phyloP scores from a whole-genome alignment of 2,329 filamentous ascomycete genomes.

The Cladosporium sp. region DNA sequence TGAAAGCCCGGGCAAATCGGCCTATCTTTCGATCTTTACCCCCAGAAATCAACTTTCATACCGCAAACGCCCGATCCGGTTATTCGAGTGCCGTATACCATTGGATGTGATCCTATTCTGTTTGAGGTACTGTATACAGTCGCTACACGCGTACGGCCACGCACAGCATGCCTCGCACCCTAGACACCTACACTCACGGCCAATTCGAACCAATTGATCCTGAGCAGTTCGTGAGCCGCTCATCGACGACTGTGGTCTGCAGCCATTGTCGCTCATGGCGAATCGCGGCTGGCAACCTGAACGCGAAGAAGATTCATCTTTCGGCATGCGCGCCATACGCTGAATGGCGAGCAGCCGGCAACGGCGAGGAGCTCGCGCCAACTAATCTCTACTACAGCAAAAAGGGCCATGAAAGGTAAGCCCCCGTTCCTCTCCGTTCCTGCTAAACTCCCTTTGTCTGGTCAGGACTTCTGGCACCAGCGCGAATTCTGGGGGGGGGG shows the following conservation, averaged over 20 bases:
- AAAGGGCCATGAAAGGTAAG: constrained; percentile 13
- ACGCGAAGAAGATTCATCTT: constrained; percentile 28
- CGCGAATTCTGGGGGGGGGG: too few relatives aligned
- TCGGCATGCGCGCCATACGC: constrained; percentile 27
- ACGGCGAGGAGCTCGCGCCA: constrained; percentile 29
- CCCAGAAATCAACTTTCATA: too few relatives aligned
- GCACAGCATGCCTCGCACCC: constrained; percentile 20
- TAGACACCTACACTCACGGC: constrained; percentile 25
- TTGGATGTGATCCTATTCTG: too few relatives aligned
- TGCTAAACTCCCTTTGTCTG: not conserved
- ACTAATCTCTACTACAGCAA: not conserved
- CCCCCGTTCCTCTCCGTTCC: not conserved
- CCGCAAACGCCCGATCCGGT: too few relatives aligned
- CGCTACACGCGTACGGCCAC: too few relatives aligned
- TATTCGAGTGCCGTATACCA: too few relatives aligned
- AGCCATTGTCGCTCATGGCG: too few relatives aligned
- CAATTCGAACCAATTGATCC: constrained; percentile 25
- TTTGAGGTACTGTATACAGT: too few relatives aligned
- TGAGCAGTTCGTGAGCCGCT: constrained; percentile 22
- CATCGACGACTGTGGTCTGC: constrained; percentile 26
- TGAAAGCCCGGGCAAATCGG: too few relatives aligned
- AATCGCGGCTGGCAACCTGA: too few relatives aligned
- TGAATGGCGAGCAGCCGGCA: constrained; percentile 26
- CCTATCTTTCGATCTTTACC: too few relatives aligned
- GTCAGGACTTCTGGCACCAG: too few relatives aligned